A percentile compares a stretch with the other conserved stretches of the same genome.
Conservation (phyloP, 164 flowering plant species). For the Houttuynia cordata region DNA sequence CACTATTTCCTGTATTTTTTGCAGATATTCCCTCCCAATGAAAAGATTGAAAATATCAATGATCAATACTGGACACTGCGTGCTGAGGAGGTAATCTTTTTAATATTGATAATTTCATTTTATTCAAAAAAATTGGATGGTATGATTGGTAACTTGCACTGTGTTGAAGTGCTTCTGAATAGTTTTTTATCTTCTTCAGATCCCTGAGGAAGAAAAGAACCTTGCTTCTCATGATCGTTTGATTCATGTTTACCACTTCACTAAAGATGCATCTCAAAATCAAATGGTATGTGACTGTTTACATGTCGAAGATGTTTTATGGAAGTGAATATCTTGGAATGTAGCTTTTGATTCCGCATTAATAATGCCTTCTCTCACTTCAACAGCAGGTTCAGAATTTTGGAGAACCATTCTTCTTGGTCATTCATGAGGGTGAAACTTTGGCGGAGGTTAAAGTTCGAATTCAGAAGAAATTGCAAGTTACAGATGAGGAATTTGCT, state of each 20-base stretch:
- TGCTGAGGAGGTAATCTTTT: constrained; percentile 60
- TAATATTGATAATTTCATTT: too few species aligned
- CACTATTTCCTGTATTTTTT: neutral
- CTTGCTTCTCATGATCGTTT: constrained; percentile 84
- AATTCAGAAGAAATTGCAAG: constrained; percentile 83
- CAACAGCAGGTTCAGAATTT: constrained; percentile 90
- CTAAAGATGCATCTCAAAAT: constrained; percentile 71
- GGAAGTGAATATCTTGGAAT: neutral
- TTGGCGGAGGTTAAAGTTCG: constrained; percentile 77
- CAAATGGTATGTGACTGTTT: constrained; percentile 43
- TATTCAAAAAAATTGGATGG: too few species aligned
- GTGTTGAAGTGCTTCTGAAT: neutral
- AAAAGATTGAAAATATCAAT: constrained; percentile 74
- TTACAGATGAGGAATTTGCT: constrained; percentile 82
- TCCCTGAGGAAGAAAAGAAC: constrained; percentile 97
- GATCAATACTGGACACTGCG: constrained; percentile 89
- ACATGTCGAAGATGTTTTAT: too few species aligned
- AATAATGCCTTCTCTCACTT: constrained; percentile 2
- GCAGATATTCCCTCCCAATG: constrained; percentile 69
- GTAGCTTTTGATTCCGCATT: neutral
- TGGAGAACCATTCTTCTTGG: constrained; percentile 95
- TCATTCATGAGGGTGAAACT: constrained; percentile 88
- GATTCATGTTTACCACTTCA: constrained; percentile 94
- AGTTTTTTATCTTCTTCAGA: constrained; percentile 29
- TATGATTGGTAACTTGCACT: neutral